Base-by-base conservation (phyloP, 768 basidiomycete genomes). In the Xerocomellus dryophilus region DNA sequence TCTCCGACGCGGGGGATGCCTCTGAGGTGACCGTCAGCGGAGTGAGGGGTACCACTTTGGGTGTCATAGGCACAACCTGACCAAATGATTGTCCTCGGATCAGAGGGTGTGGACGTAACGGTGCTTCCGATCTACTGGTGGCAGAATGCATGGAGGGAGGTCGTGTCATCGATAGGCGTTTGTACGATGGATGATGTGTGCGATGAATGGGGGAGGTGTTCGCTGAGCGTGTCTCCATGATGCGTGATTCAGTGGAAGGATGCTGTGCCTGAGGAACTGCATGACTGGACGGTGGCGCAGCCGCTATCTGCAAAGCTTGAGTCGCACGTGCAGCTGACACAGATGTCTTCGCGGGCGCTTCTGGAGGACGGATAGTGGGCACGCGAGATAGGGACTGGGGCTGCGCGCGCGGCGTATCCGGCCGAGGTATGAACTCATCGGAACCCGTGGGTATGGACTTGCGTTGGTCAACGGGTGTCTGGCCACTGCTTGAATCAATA, bases 61-160 rank as follows among this genome's bases (percentile, higher is more conserved):
- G 61, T 47, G 71, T 54, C 53, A 67, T 64, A 2, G 66, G 57
- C 23, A 65, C 47, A 39, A 68, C 68, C 41, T 72, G 76, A 7
- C 85, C 82, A 54, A 79, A 82, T 0, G 88, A 88, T 57, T 84
- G 78, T 9, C 86, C 87, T 51, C 88, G 84, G 58, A 90, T 89
- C 47, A 90, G 77, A 7, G 88, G 89, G 64, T 90, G 89, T 1
- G 86, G 87, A 15, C 85, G 84, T 46, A 86, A 58, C 7, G 63
- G 72, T 1, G 53, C 57, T 23, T 78, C 73, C 3, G 71, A 65
- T 54, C 61, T 63, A 43, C 71, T 72, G 36, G 71, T 65, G n/a
- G 78, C 66, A 15, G 86, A 87, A 62, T 86, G 81, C 31, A 71
- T 80, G 5, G 87, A 88, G 10, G 84, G 77, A 8, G 86, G 84